phyloP scores from a whole-genome alignment of 305 asterid species.

The Fraxinus latifolia region DNA sequence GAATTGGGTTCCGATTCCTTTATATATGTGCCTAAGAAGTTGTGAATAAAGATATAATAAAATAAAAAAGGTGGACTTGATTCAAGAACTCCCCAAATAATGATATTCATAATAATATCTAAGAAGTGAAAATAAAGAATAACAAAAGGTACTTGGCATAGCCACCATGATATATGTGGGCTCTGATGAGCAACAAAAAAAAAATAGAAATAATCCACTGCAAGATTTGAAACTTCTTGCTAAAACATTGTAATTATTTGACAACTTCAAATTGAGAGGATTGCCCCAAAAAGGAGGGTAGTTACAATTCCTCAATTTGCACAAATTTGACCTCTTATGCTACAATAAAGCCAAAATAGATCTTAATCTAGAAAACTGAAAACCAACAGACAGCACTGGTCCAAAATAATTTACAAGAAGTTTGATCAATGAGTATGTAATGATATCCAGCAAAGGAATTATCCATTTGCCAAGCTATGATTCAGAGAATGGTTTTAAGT shows the following conservation, averaged over 20 bases:
- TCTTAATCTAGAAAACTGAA: not conserved
- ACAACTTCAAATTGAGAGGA: not conserved
- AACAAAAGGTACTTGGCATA: not conserved
- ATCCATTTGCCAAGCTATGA: slow-evolving; percentile 8
- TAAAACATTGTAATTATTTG: not conserved
- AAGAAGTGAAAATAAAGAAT: not conserved
- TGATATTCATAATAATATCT: not conserved
- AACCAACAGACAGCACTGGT: not conserved
- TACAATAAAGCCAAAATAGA: not conserved
- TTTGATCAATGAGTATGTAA: not conserved
- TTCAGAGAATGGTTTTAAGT: not conserved
- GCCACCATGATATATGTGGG: not conserved
- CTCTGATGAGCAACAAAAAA: not conserved
- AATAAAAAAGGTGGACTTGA: not conserved
- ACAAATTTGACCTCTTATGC: not conserved
- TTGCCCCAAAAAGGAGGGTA: not conserved
- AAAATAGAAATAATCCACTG: not conserved
- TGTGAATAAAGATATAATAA: not conserved
- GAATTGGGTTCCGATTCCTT: not conserved
- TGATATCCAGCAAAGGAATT: not conserved
- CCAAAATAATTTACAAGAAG: not conserved
- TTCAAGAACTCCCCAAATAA: not conserved
- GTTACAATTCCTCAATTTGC: not conserved
- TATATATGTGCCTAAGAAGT: not conserved
- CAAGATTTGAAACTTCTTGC: not conserved